Evolutionary conservation across 306 rosid species (phyloP).

Genomic region (Malus domestica): DNA sequence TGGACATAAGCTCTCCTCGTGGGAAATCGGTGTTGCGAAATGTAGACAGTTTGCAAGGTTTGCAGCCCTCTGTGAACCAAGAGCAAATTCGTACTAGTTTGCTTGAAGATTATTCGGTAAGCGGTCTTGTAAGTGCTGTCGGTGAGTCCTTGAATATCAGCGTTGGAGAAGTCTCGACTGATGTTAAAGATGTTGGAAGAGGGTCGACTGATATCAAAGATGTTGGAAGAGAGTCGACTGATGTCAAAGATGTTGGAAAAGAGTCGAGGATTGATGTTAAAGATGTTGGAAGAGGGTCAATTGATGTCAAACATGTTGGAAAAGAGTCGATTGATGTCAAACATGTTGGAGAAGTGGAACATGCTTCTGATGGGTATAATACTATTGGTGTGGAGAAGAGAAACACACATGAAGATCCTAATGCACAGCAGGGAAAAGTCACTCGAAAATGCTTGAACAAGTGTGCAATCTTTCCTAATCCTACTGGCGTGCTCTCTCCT

Average conservation of each 20-base stretch:
- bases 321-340: background rate
- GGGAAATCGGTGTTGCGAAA: conserved; percentile 23
- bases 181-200: background rate
- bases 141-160: conserved; percentile 32
- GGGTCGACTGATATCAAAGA: background rate
- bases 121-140: conserved; percentile 35
- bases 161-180: background rate
- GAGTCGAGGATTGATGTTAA: background rate
- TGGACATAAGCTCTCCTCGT: conserved; percentile 40
- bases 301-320: background rate
- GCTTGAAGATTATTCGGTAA: conserved; percentile 16
- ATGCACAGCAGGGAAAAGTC: conserved; percentile 5
- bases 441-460: conserved; percentile 25
- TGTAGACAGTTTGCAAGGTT: conserved; percentile 18
- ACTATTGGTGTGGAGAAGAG: conserved; percentile 13
- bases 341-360: conserved; percentile 8
- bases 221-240: background rate
- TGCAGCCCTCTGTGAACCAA: conserved; percentile 24
- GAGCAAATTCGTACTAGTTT: conserved; percentile 8
- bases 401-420: background rate
- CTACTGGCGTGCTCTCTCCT: conserved; percentile 16
- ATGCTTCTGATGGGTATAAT: conserved; percentile 8
- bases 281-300: background rate
- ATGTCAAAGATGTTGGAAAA: background rate
- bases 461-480: conserved; percentile 37